Conservation (phyloP, 108 stramenopile species). For the Skeletonema menzelii region DNA sequence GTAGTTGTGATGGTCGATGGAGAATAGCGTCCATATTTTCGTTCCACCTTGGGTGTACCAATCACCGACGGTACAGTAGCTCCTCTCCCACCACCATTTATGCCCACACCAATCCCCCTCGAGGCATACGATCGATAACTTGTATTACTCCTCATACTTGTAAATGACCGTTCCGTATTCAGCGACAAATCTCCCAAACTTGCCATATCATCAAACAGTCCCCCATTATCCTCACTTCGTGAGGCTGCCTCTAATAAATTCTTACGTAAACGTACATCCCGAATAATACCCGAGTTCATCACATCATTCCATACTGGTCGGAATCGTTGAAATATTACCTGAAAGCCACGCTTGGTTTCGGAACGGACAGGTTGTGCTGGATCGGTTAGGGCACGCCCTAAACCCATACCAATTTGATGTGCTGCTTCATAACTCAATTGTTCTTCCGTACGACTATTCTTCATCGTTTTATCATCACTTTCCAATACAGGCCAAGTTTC, state of each 20-base stretch:
- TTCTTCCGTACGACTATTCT: conserved; percentile 27
- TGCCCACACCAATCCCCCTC: conserved; percentile 1
- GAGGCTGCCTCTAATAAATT: conserved; percentile 50
- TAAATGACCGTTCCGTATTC: conserved; percentile 49
- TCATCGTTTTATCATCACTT: conserved; percentile 38
- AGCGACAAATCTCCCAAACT: conserved; percentile 35
- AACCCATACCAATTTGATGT: conserved; percentile 56
- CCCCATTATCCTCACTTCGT: conserved; percentile 32
- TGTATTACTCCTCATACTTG: conserved; percentile 32
- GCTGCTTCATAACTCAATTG: conserved; percentile 24
- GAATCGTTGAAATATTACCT: conserved; percentile 47
- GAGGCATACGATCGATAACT: conserved; percentile 39
- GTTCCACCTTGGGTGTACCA: conserved; percentile 35
- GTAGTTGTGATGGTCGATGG: background rate
- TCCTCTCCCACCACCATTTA: background rate
- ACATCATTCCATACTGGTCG: conserved; percentile 62
- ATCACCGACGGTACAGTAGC: conserved; percentile 15
- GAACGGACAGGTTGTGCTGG: conserved; percentile 66
- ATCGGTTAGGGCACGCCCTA: conserved; percentile 65
- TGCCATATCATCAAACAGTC: conserved; percentile 37
- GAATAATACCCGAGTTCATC: conserved; percentile 44
- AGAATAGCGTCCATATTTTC: conserved; percentile 8
- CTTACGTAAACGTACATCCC: conserved; percentile 55
- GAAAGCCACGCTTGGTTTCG: conserved; percentile 59
- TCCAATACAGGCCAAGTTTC: conserved; percentile 52